Base-by-base conservation (phyloP, 1,284 basidiomycete species). In the Meira miltonrushii region DNA sequence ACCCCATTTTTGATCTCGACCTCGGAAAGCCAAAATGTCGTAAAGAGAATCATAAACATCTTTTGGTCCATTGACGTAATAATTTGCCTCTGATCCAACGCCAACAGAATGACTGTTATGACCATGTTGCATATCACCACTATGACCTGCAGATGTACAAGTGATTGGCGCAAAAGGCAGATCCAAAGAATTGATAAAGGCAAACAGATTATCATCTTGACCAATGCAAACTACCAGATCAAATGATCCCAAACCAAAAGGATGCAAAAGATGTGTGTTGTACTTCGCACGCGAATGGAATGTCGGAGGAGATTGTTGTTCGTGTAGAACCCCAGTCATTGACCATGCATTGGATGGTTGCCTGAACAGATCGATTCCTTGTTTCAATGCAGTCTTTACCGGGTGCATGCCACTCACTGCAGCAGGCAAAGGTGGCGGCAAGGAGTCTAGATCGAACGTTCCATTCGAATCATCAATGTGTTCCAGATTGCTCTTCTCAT, bases 201-300 rank as follows among this genome's bases (percentile, higher is more conserved):
- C 60, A 21, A 77, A 50, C 54, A 76, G 59, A 65, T 65, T 64
- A 49, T 77, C 74, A 59, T 77, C 75, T 47, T 67, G 67, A 38
- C 72, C 61, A n/a, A 77, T 60, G 19, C 68, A 68, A 13, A 77
- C 64, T 6, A 72, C 72, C 61, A 76, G 74, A 59, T 76, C 71
- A 55, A 76, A 75, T 41, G 62, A 69, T 46, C 67, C 71, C 41
- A 59, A 65, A 39, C 68, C 63, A 40, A 65, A 23, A 17, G 50
- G 50, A 39, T 53, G 50, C 4, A 53, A 23, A 2, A 19, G 19
- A 25, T 37, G 37, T 5, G 50, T n/a, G 19, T 39, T 39, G 4
- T 17, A 19, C 12, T 17, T 33, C 7, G 46, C 46, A 8, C 46
- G 13, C 8, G 7, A 21, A 13, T 48, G 17, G 23, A 48, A 48